Percentiles rank a stretch among this genome's conserved stretches.
phyloP scores from a whole-genome alignment of 768 basidiomycete genomes.

The Strobilomyces dryophilus region DNA sequence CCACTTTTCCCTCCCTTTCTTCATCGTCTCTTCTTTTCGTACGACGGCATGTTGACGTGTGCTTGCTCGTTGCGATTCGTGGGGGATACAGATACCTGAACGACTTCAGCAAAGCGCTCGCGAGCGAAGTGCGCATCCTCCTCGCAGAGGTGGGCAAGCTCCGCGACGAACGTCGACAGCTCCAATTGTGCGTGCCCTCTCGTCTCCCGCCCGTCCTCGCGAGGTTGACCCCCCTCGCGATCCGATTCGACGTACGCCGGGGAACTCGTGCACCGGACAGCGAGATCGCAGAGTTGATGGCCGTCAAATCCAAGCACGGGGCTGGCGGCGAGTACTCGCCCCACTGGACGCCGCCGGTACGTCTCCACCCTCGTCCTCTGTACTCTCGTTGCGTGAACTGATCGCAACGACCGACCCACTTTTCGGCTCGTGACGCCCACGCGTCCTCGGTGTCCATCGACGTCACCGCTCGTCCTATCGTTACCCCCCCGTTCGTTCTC shows the following conservation, averaged over 20 bases:
- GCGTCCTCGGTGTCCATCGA: too few relatives aligned
- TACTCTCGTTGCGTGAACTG: neutral
- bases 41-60: constrained; percentile 6
- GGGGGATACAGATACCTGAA: constrained; percentile 43
- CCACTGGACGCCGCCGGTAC: constrained; percentile 65
- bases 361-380: neutral
- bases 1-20: neutral
- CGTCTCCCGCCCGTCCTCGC: neutral
- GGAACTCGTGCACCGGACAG: constrained; percentile 35
- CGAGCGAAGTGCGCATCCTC: constrained; percentile 57
- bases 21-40: neutral
- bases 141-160: constrained; percentile 59
- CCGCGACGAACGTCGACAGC: constrained; percentile 51
- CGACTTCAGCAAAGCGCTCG: constrained; percentile 61
- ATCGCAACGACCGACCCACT: neutral
- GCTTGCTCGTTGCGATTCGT: neutral
- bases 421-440: too few relatives aligned
- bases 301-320: constrained; percentile 77
- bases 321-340: constrained; percentile 74
- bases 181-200: constrained; percentile 46
- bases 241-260: neutral
- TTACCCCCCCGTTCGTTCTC: too few relatives aligned
- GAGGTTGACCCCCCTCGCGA: neutral
- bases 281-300: constrained; percentile 83
- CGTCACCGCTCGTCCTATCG: too few relatives aligned